phyloP scores from a whole-genome alignment of 257 asterid genomes.

The Pogostemon cablin region DNA sequence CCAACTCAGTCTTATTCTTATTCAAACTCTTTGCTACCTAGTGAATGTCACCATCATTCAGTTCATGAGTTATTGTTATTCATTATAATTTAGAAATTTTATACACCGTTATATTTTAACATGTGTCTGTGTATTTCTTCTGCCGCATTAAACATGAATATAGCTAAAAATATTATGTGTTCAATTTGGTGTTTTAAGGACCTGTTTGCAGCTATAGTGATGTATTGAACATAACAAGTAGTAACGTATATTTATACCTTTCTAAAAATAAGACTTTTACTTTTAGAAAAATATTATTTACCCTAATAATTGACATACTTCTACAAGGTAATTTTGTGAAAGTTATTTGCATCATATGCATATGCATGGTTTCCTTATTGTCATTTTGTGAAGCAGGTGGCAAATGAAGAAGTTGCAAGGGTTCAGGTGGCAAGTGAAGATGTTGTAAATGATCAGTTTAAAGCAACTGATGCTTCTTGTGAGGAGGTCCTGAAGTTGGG shows the following conservation, averaged over 20 bases:
- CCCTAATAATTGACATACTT: neutral
- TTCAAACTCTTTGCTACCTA: no score
- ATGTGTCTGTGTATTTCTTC: constrained; percentile 2
- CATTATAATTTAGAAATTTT: neutral
- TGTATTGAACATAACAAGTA: no score
- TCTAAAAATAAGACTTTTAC: no score
- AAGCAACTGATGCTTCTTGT: constrained; percentile 15
- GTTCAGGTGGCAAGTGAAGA: constrained; percentile 18
- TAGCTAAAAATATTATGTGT: no score
- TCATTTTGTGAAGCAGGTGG: constrained; percentile 27
- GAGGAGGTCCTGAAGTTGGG: constrained; percentile 20
- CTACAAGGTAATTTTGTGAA: neutral
- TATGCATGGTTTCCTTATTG: neutral
- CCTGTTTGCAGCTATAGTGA: no score
- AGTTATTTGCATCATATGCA: neutral
- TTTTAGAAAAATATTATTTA: neutral
- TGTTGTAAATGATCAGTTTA: constrained; percentile 18
- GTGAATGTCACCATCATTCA: no score
- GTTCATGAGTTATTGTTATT: no score
- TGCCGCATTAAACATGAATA: neutral
- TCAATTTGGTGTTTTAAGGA: no score
- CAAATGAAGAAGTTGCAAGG: constrained; percentile 16
- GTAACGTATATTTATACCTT: no score
- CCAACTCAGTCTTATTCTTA: no score
- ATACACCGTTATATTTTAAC: neutral